These are phyloP conservation scores for Limonium bicolor DNA, from an alignment of 148 eudicot species.

Conservation along the genomic window DNA sequence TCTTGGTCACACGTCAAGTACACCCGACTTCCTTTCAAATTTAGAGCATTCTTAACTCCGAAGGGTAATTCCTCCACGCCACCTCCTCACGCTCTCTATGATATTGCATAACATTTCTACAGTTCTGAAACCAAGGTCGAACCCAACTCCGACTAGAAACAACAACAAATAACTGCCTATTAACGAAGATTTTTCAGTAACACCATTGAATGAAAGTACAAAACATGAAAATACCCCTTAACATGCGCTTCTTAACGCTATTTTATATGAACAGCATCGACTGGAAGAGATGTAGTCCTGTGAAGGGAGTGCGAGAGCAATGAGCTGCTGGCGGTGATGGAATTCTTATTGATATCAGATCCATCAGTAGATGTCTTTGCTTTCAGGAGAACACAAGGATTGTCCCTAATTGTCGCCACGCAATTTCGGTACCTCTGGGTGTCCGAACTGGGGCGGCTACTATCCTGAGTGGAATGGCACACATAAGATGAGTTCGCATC, in stretches of 20 bases:
- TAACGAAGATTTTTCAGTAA: too few relatives aligned
- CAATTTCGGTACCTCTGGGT: slow-evolving; percentile 1
- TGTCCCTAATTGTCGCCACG: not conserved
- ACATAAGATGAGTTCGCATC: not conserved
- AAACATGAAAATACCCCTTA: not conserved
- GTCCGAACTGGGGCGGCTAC: slow-evolving; percentile 6
- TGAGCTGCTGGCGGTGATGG: slow-evolving; percentile 8
- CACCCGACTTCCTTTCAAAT: too few relatives aligned
- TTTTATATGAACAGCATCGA: slow-evolving; percentile 50
- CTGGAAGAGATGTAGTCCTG: slow-evolving; percentile 51
- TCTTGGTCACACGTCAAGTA: too few relatives aligned
- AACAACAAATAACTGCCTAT: too few relatives aligned
- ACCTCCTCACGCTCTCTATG: too few relatives aligned
- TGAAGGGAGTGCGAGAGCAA: slow-evolving; percentile 33
- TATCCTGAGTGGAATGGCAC: not conserved
- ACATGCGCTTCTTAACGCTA: not conserved
- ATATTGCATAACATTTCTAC: too few relatives aligned
- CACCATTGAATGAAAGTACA: too few relatives aligned
- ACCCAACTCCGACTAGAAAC: slow-evolving; percentile 3
- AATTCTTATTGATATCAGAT: slow-evolving; percentile 7
- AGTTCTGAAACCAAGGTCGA: too few relatives aligned
- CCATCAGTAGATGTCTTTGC: not conserved
- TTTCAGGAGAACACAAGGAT: not conserved
- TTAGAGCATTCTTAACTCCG: too few relatives aligned
- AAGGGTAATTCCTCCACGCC: too few relatives aligned